Base-by-base conservation (phyloP, 352 stramenopile species). In the Blastocystis sp. region DNA sequence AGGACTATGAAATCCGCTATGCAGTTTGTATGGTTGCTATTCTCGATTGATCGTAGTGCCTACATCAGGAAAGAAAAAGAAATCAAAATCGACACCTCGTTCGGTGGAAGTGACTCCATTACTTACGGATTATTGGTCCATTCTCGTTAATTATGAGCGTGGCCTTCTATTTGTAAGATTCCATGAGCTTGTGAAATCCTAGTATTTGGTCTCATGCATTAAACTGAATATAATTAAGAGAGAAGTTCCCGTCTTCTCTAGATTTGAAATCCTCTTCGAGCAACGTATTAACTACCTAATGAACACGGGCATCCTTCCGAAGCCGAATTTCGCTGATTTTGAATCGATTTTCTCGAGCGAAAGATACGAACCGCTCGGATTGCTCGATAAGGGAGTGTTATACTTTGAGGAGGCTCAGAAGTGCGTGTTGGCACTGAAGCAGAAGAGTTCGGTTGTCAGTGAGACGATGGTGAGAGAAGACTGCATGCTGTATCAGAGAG, bases 111-210 rank as follows among this genome's bases (percentile, higher is more conserved):
- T 26, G 2, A 81, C 70, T 5, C 70, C 39, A 16, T 20, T 81
- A 7, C 50, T 81, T 50, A 63, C 70, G 2, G 70, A 64, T 34
- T 63, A 64, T 26, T 81, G 70, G 70, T 47, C 50, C 0, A 43
- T 81, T 65, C 54, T 81, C 39, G 3, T 65, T 39, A 39, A 63
- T 41, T 81, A 81, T 65, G 39, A 43, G 50, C 70, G 70, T n/a
- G 70, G 70, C 2, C 43, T 81, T 64, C 70, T 81, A 26, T 81
- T 81, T 37, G 70, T 81, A 43, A 18, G 2, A 18, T 64, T 64
- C 41, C 37, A 37, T 34, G 3, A 2, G 3, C 1, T n/a, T 18
- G 6, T 7, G 62, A 3, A 63, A 34, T 1, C 26, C 26, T 81
- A 81, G 70, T 45, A 65, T 20, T 41, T 81, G 2, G 24, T 65